These are phyloP conservation scores for Escallonia rubra DNA, from an alignment of 129 eudicot genomes.

Conservation along the genomic window DNA sequence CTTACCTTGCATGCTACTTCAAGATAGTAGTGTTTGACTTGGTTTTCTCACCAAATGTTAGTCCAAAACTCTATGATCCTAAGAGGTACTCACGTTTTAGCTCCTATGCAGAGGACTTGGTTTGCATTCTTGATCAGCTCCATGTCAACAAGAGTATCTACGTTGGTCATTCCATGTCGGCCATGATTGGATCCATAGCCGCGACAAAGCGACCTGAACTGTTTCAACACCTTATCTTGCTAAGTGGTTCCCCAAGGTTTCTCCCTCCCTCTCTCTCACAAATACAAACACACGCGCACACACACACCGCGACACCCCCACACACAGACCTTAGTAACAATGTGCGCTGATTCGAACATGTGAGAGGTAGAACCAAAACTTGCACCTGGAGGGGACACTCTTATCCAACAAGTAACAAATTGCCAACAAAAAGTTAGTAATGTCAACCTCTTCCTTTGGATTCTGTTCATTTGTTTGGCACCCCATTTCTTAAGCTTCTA, in stretches of 20 bases:
- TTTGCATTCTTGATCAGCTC: slow-evolving; percentile 5
- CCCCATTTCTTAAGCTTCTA: too few species aligned
- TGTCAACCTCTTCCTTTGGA: too few species aligned
- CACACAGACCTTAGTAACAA: too few species aligned
- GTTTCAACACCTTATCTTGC: slow-evolving; percentile 6
- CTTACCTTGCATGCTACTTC: slow-evolving; percentile 8
- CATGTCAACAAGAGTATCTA: background rate
- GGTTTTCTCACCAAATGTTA: slow-evolving; percentile 1
- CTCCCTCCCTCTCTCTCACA: background rate
- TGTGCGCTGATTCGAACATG: too few species aligned
- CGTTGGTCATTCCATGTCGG: slow-evolving; percentile 7
- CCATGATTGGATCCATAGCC: slow-evolving; percentile 12
- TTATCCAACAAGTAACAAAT: too few species aligned
- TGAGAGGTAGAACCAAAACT: too few species aligned
- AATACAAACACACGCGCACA: background rate
- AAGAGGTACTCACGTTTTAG: slow-evolving; percentile 4
- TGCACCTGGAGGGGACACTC: too few species aligned
- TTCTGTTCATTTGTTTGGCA: too few species aligned
- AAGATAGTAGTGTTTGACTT: slow-evolving; percentile 12
- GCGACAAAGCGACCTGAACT: slow-evolving; percentile 1
- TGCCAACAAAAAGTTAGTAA: too few species aligned
- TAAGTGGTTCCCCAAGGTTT: slow-evolving; percentile 9
- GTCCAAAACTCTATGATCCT: background rate
- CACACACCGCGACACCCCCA: too few species aligned
- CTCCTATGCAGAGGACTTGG: slow-evolving; percentile 4